phyloP scores from a whole-genome alignment of 2,329 filamentous ascomycete species.

The Coniochaeta sp. region DNA sequence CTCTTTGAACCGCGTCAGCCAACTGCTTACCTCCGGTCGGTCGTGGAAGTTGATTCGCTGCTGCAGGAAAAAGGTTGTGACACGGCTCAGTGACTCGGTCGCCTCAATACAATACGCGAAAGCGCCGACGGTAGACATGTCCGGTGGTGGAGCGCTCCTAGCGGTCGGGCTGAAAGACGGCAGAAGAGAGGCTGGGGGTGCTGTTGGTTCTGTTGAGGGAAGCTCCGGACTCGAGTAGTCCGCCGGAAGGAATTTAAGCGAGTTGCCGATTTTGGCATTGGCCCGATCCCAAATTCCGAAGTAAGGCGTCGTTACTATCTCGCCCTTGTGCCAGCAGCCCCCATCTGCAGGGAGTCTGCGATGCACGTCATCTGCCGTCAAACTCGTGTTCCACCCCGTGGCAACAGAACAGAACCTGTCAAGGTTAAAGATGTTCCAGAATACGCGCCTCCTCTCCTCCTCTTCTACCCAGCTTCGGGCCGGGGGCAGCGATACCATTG shows the following conservation, averaged over 20 bases:
- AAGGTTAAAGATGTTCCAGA: slow-evolving; percentile 29
- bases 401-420: slow-evolving; percentile 20
- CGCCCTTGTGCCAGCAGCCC: slow-evolving; percentile 21
- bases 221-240: slow-evolving; percentile 1
- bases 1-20: slow-evolving; percentile 33
- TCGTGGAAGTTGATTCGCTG: slow-evolving; percentile 23
- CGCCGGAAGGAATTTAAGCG: slow-evolving; percentile 10
- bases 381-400: slow-evolving; percentile 22
- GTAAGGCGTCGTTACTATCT: slow-evolving; percentile 24
- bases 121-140: slow-evolving; percentile 23
- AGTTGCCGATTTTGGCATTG: slow-evolving; percentile 19
- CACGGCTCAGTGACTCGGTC: slow-evolving; percentile 26
- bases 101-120: slow-evolving; percentile 31
- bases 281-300: slow-evolving; percentile 27
- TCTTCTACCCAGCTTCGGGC: slow-evolving; percentile 25
- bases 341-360: slow-evolving; percentile 25
- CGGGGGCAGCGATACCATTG: slow-evolving; percentile 16
- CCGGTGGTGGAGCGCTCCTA: not conserved
- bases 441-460: slow-evolving; percentile 21
- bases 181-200: not conserved
- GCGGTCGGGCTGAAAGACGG: not conserved
- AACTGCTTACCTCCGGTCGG: slow-evolving; percentile 23
- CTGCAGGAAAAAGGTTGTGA: slow-evolving; percentile 28
- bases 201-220: not conserved
- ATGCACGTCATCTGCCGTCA: slow-evolving; percentile 24